Conservation (phyloP, 164 flowering plant species). For the Tetrastigma voinierianum region DNA sequence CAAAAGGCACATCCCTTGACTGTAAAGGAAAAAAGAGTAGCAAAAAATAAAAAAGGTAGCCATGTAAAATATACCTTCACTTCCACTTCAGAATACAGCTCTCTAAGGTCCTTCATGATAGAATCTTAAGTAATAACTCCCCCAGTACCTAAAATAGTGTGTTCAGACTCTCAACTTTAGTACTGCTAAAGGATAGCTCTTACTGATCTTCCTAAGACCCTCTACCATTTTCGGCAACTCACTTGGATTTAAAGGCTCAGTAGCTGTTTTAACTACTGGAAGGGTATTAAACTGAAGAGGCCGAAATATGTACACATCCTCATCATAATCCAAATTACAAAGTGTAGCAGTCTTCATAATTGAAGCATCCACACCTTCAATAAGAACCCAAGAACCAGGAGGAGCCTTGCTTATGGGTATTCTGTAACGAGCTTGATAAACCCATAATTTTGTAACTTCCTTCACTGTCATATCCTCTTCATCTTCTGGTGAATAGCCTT, state of each 20-base stretch:
- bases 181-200: constrained; percentile 93
- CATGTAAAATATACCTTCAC: constrained; percentile 62
- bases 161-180: constrained; percentile 98
- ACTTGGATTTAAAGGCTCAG: constrained; percentile 98
- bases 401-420: constrained; percentile 92
- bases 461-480: constrained; percentile 97
- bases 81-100: constrained; percentile 98
- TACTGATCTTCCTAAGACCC: constrained; percentile 97
- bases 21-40: neutral
- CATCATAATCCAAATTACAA: constrained; percentile 77
- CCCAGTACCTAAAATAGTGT: constrained; percentile 95
- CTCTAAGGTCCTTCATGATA: constrained; percentile 98
- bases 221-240: constrained; percentile 99
- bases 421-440: constrained; percentile 95
- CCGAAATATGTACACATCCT: constrained; percentile 92
- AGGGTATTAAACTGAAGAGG: constrained; percentile 96
- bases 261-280: constrained; percentile 97
- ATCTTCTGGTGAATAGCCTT: constrained; percentile 98
- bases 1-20: neutral
- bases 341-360: constrained; percentile 98
- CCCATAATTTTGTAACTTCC: constrained; percentile 95
- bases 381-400: constrained; percentile 98
- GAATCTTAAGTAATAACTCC: constrained; percentile 94
- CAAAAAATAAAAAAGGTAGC: neutral
- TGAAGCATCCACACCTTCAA: constrained; percentile 98